Base-by-base conservation (phyloP, 2,329 filamentous ascomycete species). In the Colletotrichum lindemuthianum region DNA sequence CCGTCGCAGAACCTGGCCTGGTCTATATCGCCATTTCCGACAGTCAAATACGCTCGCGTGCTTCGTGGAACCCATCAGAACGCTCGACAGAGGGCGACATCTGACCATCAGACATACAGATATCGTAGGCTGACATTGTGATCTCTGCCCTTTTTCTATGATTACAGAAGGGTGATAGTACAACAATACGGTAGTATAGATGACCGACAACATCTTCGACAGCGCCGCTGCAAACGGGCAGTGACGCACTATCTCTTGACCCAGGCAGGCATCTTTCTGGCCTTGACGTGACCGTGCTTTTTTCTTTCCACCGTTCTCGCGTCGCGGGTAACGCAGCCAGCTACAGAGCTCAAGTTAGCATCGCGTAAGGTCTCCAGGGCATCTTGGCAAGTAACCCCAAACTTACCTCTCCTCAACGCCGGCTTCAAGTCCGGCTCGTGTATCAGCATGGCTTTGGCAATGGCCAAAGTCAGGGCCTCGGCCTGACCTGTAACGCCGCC, bases 191-290 rank as follows among this genome's bases (percentile, higher is more conserved):
- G 43, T 45, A 16, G 15, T 45, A 45, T 10, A 45, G 43, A 45
- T 15, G 43, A 15, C 15, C 12, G 37, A 16, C 45, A 12, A 32
- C 16, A 11, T 43, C 24, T 32, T 36, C 47, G 24, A 44, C 34
- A 32, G 39, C 53, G 34, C 34, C 16, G 32, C 24, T 33, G 16
- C 45, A 12, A 6, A 10, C 24, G 24, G 45, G 13, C 11, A 37
- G 63, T 69, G 51, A 64, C 65, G 52, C 65, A 60, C 75, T 84
- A 88, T 81, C 86, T 81, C 88, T 97, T 98, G 85, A 98, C 94
- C 96, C 96, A 99, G 72, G 96, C 87, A 66, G 95, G 95, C 88
- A 91, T 96, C 89, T 99, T 99, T 81, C 96, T 92, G 63, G 96
- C 95, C 86, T 99, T 99, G 81, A 97, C 80, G 74, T 93, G 92